Evolutionary conservation across 2,329 filamentous ascomycete species (phyloP).

Genomic region (Fusarium sp.): DNA sequence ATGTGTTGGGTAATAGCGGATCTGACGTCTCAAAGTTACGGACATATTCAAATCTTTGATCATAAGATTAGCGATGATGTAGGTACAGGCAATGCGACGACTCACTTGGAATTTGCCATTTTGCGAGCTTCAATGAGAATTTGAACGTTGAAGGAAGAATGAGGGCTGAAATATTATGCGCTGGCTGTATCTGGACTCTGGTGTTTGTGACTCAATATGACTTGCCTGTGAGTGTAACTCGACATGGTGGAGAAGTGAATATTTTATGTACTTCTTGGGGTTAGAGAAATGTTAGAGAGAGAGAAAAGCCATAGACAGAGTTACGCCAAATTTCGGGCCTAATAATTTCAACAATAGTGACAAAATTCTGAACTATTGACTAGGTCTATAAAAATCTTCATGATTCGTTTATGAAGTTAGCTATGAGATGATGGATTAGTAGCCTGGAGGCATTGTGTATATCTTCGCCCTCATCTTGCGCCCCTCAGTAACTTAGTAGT

Average conservation of each 20-base stretch:
- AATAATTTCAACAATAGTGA: background rate
- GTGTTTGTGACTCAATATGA: constrained; percentile 35
- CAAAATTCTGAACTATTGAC: background rate
- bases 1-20: constrained; percentile 85
- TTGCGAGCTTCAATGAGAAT: constrained; percentile 10
- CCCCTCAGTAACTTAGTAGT: background rate
- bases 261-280: background rate
- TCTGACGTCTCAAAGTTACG: constrained; percentile 88
- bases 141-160: background rate
- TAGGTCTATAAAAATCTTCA: too few relatives aligned
- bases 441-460: background rate
- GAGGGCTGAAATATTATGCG: background rate
- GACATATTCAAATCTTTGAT: constrained; percentile 88
- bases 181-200: constrained; percentile 22
- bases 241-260: constrained; percentile 13
- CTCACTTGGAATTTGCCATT: constrained; percentile 68
- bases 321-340: background rate
- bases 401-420: too few relatives aligned
- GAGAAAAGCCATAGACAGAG: background rate
- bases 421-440: background rate
- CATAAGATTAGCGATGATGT: constrained; percentile 16
- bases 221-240: constrained; percentile 43
- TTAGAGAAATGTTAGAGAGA: background rate
- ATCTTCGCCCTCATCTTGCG: background rate
- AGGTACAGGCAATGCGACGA: background rate